Conservation (phyloP, 495 filamentous ascomycete species). For the Penicillium lagena region DNA sequence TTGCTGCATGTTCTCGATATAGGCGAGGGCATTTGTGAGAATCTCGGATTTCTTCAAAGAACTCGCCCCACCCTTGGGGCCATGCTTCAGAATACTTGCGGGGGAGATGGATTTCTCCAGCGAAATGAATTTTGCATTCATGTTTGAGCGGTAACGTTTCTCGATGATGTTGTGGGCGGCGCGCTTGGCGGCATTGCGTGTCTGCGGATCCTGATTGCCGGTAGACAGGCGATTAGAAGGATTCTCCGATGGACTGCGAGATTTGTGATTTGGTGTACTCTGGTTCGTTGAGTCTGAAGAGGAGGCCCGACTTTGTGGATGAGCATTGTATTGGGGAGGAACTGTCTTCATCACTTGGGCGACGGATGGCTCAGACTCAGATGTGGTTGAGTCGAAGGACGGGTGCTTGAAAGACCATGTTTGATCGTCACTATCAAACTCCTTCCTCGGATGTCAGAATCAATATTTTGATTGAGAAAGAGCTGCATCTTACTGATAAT, state of each 20-base stretch:
- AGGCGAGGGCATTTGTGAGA: constrained; percentile 62
- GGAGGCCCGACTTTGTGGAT: constrained; percentile 6
- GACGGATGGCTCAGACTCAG: background rate
- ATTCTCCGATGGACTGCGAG: constrained; percentile 25
- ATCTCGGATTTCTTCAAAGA: constrained; percentile 50
- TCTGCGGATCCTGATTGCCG: constrained; percentile 14
- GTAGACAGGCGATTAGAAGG: constrained; percentile 16
- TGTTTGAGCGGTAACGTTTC: constrained; percentile 47
- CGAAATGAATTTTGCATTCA: constrained; percentile 45
- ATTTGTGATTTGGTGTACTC: constrained; percentile 21
- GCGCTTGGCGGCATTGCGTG: constrained; percentile 40
- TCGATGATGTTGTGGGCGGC: constrained; percentile 50
- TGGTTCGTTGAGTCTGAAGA: constrained; percentile 6
- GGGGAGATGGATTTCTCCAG: constrained; percentile 36
- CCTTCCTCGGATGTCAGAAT: constrained; percentile 11
- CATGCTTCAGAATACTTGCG: constrained; percentile 16
- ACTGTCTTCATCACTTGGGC: background rate
- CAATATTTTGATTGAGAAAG: background rate
- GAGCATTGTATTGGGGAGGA: constrained; percentile 21
- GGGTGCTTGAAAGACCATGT: constrained; percentile 25
- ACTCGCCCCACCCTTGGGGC: constrained; percentile 19
- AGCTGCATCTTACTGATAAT: constrained; percentile 24
- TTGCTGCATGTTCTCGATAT: constrained; percentile 51
- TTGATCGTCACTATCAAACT: constrained; percentile 39
- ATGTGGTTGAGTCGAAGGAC: constrained; percentile 13